Evolutionary conservation across 148 eudicot genomes (phyloP).

Genomic region (Arctostaphylos glauca): DNA sequence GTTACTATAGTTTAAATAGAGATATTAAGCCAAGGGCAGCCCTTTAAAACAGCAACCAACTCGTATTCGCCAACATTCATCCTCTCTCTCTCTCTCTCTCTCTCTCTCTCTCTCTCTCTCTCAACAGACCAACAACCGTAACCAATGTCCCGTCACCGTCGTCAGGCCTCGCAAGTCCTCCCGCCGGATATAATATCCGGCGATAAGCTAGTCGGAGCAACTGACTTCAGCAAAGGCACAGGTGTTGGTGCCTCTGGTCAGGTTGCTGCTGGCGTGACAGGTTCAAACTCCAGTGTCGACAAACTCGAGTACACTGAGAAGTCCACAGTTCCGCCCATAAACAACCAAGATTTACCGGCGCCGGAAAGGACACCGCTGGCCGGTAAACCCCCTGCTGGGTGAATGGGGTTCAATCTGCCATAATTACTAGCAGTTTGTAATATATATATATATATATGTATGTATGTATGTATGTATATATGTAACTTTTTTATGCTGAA

Average conservation of each 20-base stretch:
- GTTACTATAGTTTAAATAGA: too few relatives aligned
- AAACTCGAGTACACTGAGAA: not conserved
- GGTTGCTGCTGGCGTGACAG: not conserved
- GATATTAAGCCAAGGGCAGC: too few relatives aligned
- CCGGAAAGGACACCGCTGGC: not conserved
- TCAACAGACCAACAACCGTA: not conserved
- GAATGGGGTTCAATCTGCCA: not conserved
- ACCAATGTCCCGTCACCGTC: constrained; percentile 8
- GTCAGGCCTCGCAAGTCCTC: not conserved
- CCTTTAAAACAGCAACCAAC: too few relatives aligned
- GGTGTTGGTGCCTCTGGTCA: not conserved
- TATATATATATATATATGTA: too few relatives aligned
- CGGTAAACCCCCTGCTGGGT: not conserved
- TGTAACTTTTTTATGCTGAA: not conserved
- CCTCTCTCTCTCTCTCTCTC: too few relatives aligned
- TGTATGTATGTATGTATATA: too few relatives aligned
- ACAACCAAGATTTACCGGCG: not conserved
- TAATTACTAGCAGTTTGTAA: not conserved
- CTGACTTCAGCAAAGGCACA: not conserved
- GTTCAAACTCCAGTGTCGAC: not conserved
- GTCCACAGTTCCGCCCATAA: not conserved
- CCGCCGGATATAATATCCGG: not conserved
- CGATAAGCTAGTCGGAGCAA: not conserved
- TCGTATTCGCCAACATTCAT: too few relatives aligned
- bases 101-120: not conserved